These are phyloP conservation scores for Crithidia brevicula DNA, from an alignment of 208 protist species.

Conservation along the genomic window DNA sequence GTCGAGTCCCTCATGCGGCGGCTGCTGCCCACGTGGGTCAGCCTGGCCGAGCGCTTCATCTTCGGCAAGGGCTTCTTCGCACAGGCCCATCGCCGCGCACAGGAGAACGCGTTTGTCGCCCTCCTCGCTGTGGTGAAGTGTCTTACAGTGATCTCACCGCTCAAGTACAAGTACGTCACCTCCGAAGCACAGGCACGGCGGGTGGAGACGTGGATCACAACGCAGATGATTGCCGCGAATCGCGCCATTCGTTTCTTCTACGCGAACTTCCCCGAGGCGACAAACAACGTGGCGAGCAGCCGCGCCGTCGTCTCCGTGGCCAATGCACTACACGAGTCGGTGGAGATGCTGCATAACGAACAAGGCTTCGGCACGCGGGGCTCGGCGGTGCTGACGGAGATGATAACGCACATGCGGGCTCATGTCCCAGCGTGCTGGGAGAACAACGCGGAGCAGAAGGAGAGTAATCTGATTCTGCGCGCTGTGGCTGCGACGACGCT, in stretches of 20 bases:
- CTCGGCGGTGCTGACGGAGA: slow-evolving; percentile 39
- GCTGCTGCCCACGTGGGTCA: slow-evolving; percentile 66
- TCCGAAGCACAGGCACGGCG: slow-evolving; percentile 51
- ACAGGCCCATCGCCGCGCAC: slow-evolving; percentile 55
- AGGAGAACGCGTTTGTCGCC: slow-evolving; percentile 84
- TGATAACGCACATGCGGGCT: slow-evolving; percentile 51
- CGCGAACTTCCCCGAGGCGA: slow-evolving; percentile 64
- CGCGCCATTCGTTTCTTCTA: slow-evolving; percentile 80
- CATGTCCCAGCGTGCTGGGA: slow-evolving; percentile 57
- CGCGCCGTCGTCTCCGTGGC: slow-evolving; percentile 67
- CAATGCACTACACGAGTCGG: slow-evolving; percentile 46
- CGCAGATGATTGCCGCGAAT: slow-evolving; percentile 52
- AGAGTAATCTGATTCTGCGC: slow-evolving; percentile 64
- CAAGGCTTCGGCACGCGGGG: slow-evolving; percentile 62
- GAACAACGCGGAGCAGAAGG: slow-evolving; percentile 43
- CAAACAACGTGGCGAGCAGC: slow-evolving; percentile 71
- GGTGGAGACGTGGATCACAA: slow-evolving; percentile 60
- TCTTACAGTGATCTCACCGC: slow-evolving; percentile 43
- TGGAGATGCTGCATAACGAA: slow-evolving; percentile 48
- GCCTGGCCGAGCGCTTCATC: slow-evolving; percentile 55
- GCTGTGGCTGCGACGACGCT: slow-evolving; percentile 70
- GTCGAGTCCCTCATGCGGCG: slow-evolving; percentile 49
- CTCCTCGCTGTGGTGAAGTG: slow-evolving; percentile 76
- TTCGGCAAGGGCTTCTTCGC: slow-evolving; percentile 56
- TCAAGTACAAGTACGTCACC: slow-evolving; percentile 67